These are phyloP conservation scores for Fusarium sp. DNA, from an alignment of 2,329 filamentous ascomycete species.

Conservation along the genomic window DNA sequence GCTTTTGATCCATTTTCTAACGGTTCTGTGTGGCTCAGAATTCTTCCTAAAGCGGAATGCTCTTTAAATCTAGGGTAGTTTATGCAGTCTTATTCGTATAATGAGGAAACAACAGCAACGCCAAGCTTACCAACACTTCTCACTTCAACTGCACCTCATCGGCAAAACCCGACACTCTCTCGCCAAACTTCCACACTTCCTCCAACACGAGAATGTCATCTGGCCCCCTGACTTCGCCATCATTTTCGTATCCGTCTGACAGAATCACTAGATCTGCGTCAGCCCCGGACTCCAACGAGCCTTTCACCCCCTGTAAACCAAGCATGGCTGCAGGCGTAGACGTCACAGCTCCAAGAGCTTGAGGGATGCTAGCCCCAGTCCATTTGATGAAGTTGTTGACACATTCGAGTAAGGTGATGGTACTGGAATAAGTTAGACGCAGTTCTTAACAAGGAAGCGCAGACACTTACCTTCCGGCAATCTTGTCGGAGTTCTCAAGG, in stretches of 20 bases:
- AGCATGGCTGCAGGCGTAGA: constrained; percentile 83
- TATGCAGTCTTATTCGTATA: constrained; percentile 27
- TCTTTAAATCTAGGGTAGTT: constrained; percentile 20
- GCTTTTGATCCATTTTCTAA: constrained; percentile 7
- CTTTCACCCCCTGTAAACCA: constrained; percentile 75
- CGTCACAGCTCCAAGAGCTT: constrained; percentile 80
- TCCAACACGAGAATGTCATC: constrained; percentile 72
- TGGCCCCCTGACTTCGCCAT: constrained; percentile 54
- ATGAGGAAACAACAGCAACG: constrained; percentile 7
- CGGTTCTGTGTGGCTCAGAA: not conserved
- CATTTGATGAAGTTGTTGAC: constrained; percentile 84
- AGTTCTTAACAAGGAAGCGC: not conserved
- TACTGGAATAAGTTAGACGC: constrained; percentile 57
- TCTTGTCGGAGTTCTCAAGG: constrained; percentile 81
- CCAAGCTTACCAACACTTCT: constrained; percentile 15
- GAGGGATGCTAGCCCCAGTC: constrained; percentile 76
- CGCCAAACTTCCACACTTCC: constrained; percentile 85
- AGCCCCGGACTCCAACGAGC: constrained; percentile 71
- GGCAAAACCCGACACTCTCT: constrained; percentile 58
- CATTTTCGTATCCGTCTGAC: constrained; percentile 61
- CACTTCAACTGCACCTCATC: constrained; percentile 34
- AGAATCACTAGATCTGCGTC: constrained; percentile 79
- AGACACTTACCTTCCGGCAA: constrained; percentile 77
- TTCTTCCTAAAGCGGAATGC: constrained; percentile 7
- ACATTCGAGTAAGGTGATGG: constrained; percentile 82